These are phyloP conservation scores for Tolypocladium guangdongense DNA, from an alignment of 2,329 filamentous ascomycete genomes.

Conservation along the genomic window DNA sequence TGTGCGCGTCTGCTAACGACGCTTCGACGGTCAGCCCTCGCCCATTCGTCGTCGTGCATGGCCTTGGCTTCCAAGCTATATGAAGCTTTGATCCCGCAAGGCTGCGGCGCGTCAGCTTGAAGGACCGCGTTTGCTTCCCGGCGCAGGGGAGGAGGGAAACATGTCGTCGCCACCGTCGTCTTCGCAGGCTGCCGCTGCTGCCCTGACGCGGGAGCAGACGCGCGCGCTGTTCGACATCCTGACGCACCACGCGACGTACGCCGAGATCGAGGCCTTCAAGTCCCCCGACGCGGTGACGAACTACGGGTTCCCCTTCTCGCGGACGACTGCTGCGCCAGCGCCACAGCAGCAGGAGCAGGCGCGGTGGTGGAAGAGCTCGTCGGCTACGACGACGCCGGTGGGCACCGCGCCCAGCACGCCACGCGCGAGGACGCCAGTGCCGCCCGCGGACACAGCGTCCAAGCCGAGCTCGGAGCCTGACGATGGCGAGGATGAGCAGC, in stretches of 20 bases:
- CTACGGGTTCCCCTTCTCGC: constrained; percentile 60
- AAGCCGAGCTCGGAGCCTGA: neutral
- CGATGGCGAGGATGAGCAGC: constrained; percentile 11
- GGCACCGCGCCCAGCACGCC: constrained; percentile 16
- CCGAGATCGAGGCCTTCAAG: constrained; percentile 65
- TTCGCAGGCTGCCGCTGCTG: neutral
- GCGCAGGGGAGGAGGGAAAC: neutral
- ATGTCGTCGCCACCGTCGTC: neutral
- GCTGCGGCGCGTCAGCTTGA: neutral
- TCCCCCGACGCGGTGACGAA: constrained; percentile 48
- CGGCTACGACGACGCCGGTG: constrained; percentile 9
- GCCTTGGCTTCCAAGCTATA: neutral
- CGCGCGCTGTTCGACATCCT: constrained; percentile 49
- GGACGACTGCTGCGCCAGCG: neutral
- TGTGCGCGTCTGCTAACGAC: neutral
- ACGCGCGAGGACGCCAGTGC: constrained; percentile 13
- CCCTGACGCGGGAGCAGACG: constrained; percentile 28
- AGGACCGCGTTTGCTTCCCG: neutral
- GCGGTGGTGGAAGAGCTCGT: neutral
- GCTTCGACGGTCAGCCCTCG: neutral
- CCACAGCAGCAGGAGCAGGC: neutral
- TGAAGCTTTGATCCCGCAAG: neutral
- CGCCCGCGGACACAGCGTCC: neutral
- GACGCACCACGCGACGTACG: constrained; percentile 47
- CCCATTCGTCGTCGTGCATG: neutral